These are phyloP conservation scores for Backusella mclennaniae DNA, from an alignment of 192 early-diverging fungal genomes.

Conservation along the genomic window DNA sequence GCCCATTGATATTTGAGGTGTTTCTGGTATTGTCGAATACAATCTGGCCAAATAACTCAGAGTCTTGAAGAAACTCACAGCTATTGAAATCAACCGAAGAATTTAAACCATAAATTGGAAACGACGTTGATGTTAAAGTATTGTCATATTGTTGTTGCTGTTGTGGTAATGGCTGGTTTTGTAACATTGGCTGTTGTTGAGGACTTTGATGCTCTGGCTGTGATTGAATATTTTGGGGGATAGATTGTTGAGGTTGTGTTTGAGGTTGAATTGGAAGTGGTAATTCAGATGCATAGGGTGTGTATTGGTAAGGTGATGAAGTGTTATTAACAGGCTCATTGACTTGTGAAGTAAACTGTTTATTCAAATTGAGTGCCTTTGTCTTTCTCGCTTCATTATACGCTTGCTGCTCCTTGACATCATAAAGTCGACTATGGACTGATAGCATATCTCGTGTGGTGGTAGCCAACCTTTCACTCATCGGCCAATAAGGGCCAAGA, in stretches of 20 bases:
- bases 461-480: slow-evolving; percentile 24
- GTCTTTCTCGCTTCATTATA: not conserved
- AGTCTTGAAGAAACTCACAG: slow-evolving; percentile 25
- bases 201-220: not conserved
- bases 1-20: not conserved
- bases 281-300: not conserved
- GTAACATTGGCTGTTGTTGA: not conserved
- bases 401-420: not conserved
- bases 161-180: not conserved
- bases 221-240: not conserved
- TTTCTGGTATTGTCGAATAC: slow-evolving; percentile 22
- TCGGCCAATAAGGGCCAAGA: slow-evolving; percentile 25
- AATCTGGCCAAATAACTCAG: slow-evolving; percentile 28
- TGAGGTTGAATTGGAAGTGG: not conserved
- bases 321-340: not conserved
- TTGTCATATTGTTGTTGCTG: not conserved
- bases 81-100: slow-evolving; percentile 25
- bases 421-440: slow-evolving; percentile 27
- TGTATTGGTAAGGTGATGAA: not conserved
- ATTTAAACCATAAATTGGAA: not conserved
- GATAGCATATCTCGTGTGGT: slow-evolving; percentile 25
- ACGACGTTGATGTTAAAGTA: not conserved
- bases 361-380: not conserved
- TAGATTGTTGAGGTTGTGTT: not conserved
- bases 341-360: not conserved